Evolutionary conservation across 2,329 filamentous ascomycete species (phyloP).

Genomic region (Fonsecaea nubica): DNA sequence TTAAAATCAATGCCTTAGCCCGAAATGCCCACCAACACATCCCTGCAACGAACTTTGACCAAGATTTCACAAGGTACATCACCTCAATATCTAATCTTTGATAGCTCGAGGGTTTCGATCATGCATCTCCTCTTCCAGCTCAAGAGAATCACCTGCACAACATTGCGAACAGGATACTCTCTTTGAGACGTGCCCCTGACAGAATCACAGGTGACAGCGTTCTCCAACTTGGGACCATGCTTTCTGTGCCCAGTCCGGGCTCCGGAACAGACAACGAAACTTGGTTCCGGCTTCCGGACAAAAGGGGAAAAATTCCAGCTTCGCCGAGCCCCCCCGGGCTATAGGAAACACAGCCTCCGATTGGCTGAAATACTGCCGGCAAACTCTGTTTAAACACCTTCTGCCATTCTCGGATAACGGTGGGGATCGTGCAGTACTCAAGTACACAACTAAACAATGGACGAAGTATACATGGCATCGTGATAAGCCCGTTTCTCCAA

Average conservation of each 20-base stretch:
- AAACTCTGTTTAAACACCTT: not conserved
- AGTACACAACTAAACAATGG: not conserved
- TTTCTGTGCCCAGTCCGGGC: not conserved
- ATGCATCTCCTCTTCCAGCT: slow-evolving; percentile 1
- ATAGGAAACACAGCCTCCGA: not conserved
- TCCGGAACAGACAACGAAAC: slow-evolving; percentile 1
- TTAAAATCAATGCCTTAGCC: not conserved
- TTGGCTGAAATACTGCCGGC: not conserved
- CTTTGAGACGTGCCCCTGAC: not conserved
- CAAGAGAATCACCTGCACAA: not conserved
- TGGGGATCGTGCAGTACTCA: not conserved
- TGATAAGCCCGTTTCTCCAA: no score
- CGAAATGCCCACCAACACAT: not conserved
- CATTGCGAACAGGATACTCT: slow-evolving; percentile 6
- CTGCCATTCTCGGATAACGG: not conserved
- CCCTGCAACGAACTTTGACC: slow-evolving; percentile 1
- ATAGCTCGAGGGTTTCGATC: slow-evolving; percentile 4
- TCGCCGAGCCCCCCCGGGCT: not conserved
- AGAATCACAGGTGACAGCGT: not conserved
- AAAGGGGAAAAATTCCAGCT: not conserved
- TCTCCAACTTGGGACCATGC: not conserved
- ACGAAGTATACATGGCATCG: not conserved
- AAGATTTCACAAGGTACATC: not conserved
- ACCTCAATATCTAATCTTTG: not conserved
- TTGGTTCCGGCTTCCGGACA: slow-evolving; percentile 2